Percentiles rank a stretch among this genome's conserved stretches.
Conservation (phyloP, 78 protist genomes). For the Dictyostelium citrinum region DNA sequence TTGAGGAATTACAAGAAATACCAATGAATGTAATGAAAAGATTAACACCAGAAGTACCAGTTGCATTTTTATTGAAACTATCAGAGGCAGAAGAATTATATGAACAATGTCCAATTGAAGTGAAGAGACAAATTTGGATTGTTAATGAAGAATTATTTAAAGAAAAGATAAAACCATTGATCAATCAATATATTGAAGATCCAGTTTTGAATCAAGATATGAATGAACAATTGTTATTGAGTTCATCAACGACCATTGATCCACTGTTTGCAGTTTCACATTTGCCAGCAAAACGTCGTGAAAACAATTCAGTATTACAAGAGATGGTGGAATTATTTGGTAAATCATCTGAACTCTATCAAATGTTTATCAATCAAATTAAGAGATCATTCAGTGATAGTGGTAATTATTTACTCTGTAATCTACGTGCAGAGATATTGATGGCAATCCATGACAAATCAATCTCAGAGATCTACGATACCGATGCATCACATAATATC, state of each 20-base stretch:
- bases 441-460: constrained; percentile 52
- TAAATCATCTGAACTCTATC: not conserved
- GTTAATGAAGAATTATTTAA: constrained; percentile 29
- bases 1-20: constrained; percentile 48
- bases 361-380: not conserved
- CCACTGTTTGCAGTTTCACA: constrained; percentile 19
- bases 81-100: constrained; percentile 38
- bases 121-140: constrained; percentile 67
- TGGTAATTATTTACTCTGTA: constrained; percentile 8
- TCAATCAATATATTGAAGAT: constrained; percentile 38
- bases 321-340: constrained; percentile 38
- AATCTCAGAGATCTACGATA: not conserved
- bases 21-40: constrained; percentile 72
- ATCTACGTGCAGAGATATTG: constrained; percentile 48
- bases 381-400: not conserved
- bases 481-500: constrained; percentile 12
- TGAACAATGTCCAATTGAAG: constrained; percentile 71
- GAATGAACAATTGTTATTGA: constrained; percentile 10
- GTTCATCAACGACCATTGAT: not conserved
- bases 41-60: constrained; percentile 52
- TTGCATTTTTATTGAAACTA: constrained; percentile 39
- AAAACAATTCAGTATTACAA: constrained; percentile 10
- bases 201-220: constrained; percentile 29
- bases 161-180: constrained; percentile 26
- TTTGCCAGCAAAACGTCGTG: constrained; percentile 57